These are phyloP conservation scores for Teratosphaeria destructans DNA, from an alignment of 2,329 filamentous ascomycete genomes.

Conservation along the genomic window DNA sequence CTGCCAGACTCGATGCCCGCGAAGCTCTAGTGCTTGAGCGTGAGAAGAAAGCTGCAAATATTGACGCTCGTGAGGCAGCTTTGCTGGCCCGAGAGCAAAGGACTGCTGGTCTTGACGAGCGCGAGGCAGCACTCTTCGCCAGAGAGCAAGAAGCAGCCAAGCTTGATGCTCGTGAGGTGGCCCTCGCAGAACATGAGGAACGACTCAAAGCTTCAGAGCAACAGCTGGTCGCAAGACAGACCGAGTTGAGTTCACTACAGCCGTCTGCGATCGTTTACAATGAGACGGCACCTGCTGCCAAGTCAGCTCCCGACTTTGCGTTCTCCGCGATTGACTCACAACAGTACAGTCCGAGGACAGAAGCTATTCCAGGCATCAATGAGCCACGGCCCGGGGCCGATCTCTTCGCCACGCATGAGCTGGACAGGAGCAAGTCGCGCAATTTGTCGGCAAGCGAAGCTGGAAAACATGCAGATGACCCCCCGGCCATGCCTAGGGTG, in stretches of 20 bases:
- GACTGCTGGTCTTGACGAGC: not conserved
- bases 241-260: slow-evolving; percentile 4
- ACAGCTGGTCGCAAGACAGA: not conserved
- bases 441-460: not conserved
- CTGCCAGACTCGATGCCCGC: not conserved
- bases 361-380: slow-evolving; percentile 9
- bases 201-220: not conserved
- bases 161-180: not conserved
- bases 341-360: slow-evolving; percentile 12
- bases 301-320: slow-evolving; percentile 9
- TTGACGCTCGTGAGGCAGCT: not conserved
- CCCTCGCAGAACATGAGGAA: not conserved
- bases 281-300: slow-evolving; percentile 23
- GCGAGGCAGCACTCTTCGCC: not conserved
- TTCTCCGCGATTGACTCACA: slow-evolving; percentile 23
- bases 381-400: slow-evolving; percentile 6
- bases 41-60: not conserved
- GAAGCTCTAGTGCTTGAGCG: not conserved
- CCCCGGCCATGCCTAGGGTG: slow-evolving; percentile 7
- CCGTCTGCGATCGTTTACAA: slow-evolving; percentile 31
- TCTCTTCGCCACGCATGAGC: slow-evolving; percentile 5
- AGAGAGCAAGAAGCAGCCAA: not conserved
- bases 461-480: not conserved
- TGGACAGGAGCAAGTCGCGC: not conserved
- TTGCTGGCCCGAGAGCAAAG: not conserved